Evolutionary conservation across 495 filamentous ascomycete species (phyloP).

Genomic region (Podospora anserina): DNA sequence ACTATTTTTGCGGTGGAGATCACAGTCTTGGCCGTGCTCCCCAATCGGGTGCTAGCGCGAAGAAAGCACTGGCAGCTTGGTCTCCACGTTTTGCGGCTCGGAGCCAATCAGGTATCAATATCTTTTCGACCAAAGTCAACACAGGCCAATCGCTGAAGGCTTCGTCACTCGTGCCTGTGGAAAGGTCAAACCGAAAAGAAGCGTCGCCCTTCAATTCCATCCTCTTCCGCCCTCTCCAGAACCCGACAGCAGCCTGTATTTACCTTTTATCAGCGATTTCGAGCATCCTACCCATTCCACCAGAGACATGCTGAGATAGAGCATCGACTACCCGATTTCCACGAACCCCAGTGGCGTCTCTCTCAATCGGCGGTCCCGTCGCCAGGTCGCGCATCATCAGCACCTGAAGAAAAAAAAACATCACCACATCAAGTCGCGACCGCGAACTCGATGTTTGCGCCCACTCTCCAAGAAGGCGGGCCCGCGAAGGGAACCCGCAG

Average conservation of each 20-base stretch:
- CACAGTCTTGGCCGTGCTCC: constrained; percentile 12
- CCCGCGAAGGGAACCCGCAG: constrained; percentile 54
- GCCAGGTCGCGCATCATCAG: constrained; percentile 13
- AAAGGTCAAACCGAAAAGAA: constrained; percentile 5
- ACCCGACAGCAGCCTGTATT: constrained; percentile 1
- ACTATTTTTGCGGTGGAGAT: neutral
- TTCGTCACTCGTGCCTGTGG: constrained; percentile 33
- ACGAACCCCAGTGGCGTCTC: neutral
- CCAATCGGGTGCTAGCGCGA: constrained; percentile 23
- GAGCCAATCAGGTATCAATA: constrained; percentile 28
- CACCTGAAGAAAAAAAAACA: neutral
- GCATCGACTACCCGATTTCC: constrained; percentile 3
- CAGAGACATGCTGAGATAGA: constrained; percentile 4
- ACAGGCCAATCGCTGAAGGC: constrained; percentile 37
- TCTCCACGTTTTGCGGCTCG: constrained; percentile 21
- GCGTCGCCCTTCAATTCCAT: constrained; percentile 12
- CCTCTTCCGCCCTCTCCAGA: constrained; percentile 11
- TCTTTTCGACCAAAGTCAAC: constrained; percentile 41
- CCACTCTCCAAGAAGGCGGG: constrained; percentile 46
- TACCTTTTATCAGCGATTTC: constrained; percentile 4
- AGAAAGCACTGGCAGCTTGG: constrained; percentile 25
- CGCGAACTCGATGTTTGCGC: constrained; percentile 57
- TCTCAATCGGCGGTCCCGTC: neutral
- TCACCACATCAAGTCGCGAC: constrained; percentile 15
- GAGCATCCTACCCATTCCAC: constrained; percentile 8